Evolutionary conservation across 805 yeast species (phyloP).

Genomic region (Yarrowia sp.): DNA sequence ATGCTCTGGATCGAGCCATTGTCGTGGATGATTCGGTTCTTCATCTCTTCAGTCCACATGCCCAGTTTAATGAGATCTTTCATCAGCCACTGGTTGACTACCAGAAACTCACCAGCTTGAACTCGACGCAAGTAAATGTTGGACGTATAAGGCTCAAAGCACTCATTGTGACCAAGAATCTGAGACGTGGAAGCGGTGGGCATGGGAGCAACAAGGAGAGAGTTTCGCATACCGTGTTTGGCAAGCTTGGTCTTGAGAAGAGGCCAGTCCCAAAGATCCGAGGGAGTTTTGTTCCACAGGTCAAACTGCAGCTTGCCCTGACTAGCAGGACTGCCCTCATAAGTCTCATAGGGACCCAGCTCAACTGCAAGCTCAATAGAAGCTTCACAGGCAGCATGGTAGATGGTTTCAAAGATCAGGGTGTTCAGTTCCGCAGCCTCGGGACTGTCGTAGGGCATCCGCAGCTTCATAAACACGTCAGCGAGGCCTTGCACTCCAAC

Average conservation of each 20-base stretch:
- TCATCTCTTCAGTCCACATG: conserved; percentile 72
- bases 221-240: conserved; percentile 71
- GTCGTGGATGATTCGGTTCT: conserved; percentile 63
- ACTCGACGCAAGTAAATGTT: conserved; percentile 86
- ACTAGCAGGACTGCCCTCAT: conserved; percentile 80
- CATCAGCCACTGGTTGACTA: conserved; percentile 77
- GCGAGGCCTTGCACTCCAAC: conserved; percentile 95
- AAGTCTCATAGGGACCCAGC: conserved; percentile 68
- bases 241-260: conserved; percentile 52
- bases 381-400: conserved; percentile 84
- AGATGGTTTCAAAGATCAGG: conserved; percentile 88
- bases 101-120: conserved; percentile 85
- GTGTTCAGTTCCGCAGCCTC: conserved; percentile 69
- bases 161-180: conserved; percentile 85
- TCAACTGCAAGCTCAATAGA: conserved; percentile 71
- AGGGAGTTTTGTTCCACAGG: conserved; percentile 72
- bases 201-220: conserved; percentile 88
- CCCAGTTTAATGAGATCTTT: conserved; percentile 74
- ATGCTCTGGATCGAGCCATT: conserved; percentile 83
- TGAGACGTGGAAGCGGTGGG: conserved; percentile 97
- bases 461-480: conserved; percentile 69
- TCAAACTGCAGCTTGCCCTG: conserved; percentile 79
- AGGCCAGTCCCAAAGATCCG: conserved; percentile 80
- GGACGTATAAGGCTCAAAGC: conserved; percentile 91
- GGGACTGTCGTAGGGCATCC: conserved; percentile 75